phyloP scores from a whole-genome alignment of 352 stramenopile genomes.

The Phytophthora podocarpi region DNA sequence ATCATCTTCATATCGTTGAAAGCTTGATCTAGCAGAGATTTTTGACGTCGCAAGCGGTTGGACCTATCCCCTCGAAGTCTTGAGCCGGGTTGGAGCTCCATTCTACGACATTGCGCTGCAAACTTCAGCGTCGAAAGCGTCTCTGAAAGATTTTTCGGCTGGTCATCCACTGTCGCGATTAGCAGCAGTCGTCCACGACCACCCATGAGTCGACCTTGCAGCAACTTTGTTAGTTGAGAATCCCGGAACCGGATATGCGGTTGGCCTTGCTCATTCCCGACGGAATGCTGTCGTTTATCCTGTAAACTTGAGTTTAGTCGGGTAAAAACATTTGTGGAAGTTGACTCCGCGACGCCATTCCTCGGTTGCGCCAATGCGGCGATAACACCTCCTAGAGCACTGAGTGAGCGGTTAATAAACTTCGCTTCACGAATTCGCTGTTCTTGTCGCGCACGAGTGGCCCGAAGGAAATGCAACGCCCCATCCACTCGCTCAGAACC shows the following conservation, averaged over 20 bases:
- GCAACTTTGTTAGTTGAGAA: slow-evolving; percentile 74
- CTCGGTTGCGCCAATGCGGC: slow-evolving; percentile 50
- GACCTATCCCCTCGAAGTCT: slow-evolving; percentile 14
- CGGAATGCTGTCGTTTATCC: slow-evolving; percentile 5
- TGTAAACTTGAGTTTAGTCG: slow-evolving; percentile 2
- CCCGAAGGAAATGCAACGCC: slow-evolving; percentile 52
- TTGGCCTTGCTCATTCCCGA: slow-evolving; percentile 16
- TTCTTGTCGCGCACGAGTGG: slow-evolving; percentile 56
- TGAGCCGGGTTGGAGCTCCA: slow-evolving; percentile 43
- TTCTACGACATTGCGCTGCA: slow-evolving; percentile 63
- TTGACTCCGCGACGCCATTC: neutral
- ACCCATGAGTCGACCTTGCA: slow-evolving; percentile 57
- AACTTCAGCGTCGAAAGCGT: slow-evolving; percentile 82
- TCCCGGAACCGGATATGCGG: slow-evolving; percentile 70
- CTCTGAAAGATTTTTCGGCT: slow-evolving; percentile 55
- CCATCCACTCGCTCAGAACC: slow-evolving; percentile 70
- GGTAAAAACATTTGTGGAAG: slow-evolving; percentile 3
- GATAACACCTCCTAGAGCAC: slow-evolving; percentile 72
- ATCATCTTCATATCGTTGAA: slow-evolving; percentile 54
- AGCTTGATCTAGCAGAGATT: slow-evolving; percentile 47
- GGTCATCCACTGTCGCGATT: slow-evolving; percentile 71
- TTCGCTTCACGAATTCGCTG: slow-evolving; percentile 77
- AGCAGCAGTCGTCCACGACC: slow-evolving; percentile 54
- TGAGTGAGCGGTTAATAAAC: slow-evolving; percentile 80
- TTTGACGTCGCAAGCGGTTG: slow-evolving; percentile 17